Evolutionary conservation across 2,329 filamentous ascomycete genomes (phyloP), one percentile per base, ranked within the genome.

Genomic region (Mycosphaerella arachidis): DNA sequence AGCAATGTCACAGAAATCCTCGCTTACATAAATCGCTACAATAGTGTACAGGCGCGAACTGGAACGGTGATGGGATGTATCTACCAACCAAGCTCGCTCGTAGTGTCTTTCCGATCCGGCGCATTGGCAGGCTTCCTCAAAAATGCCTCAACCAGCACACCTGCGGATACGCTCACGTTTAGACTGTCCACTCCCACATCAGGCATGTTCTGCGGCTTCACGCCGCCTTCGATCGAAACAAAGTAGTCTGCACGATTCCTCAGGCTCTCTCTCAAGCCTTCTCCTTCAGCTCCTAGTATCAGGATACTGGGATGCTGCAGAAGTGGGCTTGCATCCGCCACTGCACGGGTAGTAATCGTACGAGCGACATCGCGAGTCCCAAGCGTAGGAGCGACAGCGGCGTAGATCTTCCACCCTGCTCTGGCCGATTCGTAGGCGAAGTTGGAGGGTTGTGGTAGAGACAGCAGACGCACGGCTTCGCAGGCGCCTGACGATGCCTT

Each of bases 151-250:
- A 87, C 87, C 54, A 97, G 76, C 53, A 97, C 77, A 0, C 86
- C 91, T 6, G 90, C 86, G 1, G 94, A 93, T 20, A 96, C 92
- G 71, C 90, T 91, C 43, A 97, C 94, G 72, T 99, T 97, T 73
- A 99, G 77, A 73, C 92, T 96, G 74, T 97, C 93, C 2, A 99
- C 86, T 1, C 82, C 72, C 66, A 86, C 72, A 70, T 82, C 72
- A 69, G 79, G 63, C 71, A 48, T 58, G 13, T 56, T 54, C 18
- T 51, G 57, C 7, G 43, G 48, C 40, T 53, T 60, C 33, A 12
- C 52, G 13, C 63, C 64, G 10, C 61, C 59, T 53, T 65, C 63
- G 29, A 99, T 90, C 6, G 86, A 81, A 16, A 87, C 78, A 29
- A 80, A 78, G 20, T 77, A 77, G 70, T 96, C 85, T 0, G 90